phyloP scores from a whole-genome alignment of 106 monocot genomes.

The Dendrobium nobile region DNA sequence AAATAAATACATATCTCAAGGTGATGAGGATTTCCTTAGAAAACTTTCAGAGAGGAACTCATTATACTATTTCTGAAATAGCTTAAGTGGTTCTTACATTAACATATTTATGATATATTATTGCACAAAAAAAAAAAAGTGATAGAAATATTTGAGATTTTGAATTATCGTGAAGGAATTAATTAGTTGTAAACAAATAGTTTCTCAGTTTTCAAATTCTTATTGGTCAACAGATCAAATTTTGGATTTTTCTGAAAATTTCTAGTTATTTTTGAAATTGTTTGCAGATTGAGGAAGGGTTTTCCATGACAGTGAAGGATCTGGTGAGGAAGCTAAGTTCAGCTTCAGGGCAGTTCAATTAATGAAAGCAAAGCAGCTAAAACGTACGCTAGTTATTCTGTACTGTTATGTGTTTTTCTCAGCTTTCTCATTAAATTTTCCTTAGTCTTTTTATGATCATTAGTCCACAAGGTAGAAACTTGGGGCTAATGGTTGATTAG shows the following conservation, averaged over 20 bases:
- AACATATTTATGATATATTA: too few relatives aligned
- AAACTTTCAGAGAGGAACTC: too few relatives aligned
- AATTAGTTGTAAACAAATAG: too few relatives aligned
- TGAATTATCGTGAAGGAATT: too few relatives aligned
- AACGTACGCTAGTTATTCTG: neutral
- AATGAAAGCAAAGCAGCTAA: neutral
- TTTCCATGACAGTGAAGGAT: conserved; percentile 11
- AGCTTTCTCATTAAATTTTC: neutral
- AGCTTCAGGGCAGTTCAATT: neutral
- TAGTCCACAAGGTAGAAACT: neutral
- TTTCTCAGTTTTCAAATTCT: too few relatives aligned
- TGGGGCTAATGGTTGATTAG: neutral
- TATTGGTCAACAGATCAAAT: neutral
- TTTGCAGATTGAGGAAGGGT: conserved; percentile 11
- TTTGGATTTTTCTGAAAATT: neutral
- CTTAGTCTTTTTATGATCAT: neutral
- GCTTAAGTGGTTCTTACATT: too few relatives aligned
- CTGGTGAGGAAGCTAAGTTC: conserved; percentile 5
- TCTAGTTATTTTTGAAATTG: neutral
- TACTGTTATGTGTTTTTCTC: neutral
- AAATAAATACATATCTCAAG: too few relatives aligned
- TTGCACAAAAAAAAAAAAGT: too few relatives aligned
- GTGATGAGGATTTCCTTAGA: too few relatives aligned
- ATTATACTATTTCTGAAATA: too few relatives aligned
- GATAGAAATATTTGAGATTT: too few relatives aligned